Evolutionary conservation across 345 rosid genomes (phyloP).

Genomic region (Cardamine resedifolia): DNA sequence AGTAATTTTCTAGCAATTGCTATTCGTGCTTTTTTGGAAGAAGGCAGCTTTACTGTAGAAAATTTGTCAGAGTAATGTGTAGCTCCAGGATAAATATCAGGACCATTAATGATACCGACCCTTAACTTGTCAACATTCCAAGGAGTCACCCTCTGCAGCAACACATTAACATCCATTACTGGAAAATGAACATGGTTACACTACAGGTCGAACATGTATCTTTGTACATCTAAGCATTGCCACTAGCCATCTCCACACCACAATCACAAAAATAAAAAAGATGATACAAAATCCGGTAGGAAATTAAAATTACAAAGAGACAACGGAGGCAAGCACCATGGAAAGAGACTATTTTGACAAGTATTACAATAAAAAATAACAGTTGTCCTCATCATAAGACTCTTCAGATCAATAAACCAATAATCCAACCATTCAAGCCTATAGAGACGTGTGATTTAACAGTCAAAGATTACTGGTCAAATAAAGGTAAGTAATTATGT

Average conservation of each 20-base stretch:
- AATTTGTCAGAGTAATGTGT: slow-evolving; percentile 78
- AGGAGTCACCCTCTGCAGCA: slow-evolving; percentile 79
- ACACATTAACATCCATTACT: slow-evolving; percentile 15
- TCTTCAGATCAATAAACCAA: slow-evolving; percentile 14
- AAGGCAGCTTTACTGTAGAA: slow-evolving; percentile 54
- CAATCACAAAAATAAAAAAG: background rate
- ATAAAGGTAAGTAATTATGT: background rate
- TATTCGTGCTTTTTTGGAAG: slow-evolving; percentile 52
- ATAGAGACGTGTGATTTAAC: background rate
- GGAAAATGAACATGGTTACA: slow-evolving; percentile 12
- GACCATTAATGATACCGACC: slow-evolving; percentile 77
- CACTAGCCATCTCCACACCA: slow-evolving; percentile 7
- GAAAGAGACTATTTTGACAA: slow-evolving; percentile 8
- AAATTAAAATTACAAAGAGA: background rate
- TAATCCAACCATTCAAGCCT: slow-evolving; percentile 1
- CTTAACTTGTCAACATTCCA: slow-evolving; percentile 79
- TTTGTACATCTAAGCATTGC: slow-evolving; percentile 8
- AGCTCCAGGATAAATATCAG: slow-evolving; percentile 90
- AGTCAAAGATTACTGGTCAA: slow-evolving; percentile 3
- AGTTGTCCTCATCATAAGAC: slow-evolving; percentile 1
- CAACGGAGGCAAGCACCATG: background rate
- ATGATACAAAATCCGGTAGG: background rate
- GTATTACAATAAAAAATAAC: background rate
- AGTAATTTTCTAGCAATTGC: slow-evolving; percentile 71
- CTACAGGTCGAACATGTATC: slow-evolving; percentile 9